Conservation (phyloP, 2,329 filamentous ascomycete genomes). For the Fusarium gaditjirri region DNA sequence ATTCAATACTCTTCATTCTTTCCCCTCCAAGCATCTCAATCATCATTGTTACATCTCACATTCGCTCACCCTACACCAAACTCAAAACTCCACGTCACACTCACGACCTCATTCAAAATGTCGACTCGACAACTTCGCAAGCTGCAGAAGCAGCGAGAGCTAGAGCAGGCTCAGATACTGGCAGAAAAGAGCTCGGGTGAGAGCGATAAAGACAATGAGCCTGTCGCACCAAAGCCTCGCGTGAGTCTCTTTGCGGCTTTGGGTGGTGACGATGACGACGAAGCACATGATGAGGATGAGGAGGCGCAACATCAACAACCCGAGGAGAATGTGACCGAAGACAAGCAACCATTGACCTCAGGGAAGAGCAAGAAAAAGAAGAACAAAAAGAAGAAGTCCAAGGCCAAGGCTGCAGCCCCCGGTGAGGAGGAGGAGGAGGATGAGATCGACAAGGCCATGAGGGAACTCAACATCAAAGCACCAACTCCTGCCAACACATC, state of each 20-base stretch:
- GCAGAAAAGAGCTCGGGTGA: slow-evolving; percentile 38
- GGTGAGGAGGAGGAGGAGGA: slow-evolving; percentile 57
- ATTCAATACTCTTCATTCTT: background rate
- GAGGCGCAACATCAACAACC: slow-evolving; percentile 34
- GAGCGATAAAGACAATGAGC: slow-evolving; percentile 47
- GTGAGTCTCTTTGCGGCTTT: slow-evolving; percentile 64
- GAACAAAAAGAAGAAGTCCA: slow-evolving; percentile 52
- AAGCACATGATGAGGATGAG: slow-evolving; percentile 52
- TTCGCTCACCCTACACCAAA: slow-evolving; percentile 22
- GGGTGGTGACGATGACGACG: slow-evolving; percentile 55
- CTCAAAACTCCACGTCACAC: background rate
- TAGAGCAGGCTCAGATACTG: slow-evolving; percentile 46
- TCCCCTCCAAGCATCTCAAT: background rate
- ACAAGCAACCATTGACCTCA: slow-evolving; percentile 21
- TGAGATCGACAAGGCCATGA: slow-evolving; percentile 66
- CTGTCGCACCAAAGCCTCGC: slow-evolving; percentile 51
- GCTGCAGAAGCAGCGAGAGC: slow-evolving; percentile 61
- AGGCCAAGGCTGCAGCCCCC: slow-evolving; percentile 37
- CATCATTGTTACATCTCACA: background rate
- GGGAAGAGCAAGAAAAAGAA: slow-evolving; percentile 54
- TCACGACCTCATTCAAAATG: slow-evolving; percentile 50
- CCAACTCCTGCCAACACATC: slow-evolving; percentile 6
- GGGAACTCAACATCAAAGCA: slow-evolving; percentile 57
- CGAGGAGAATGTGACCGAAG: slow-evolving; percentile 34
- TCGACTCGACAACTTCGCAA: slow-evolving; percentile 64